These are phyloP conservation scores for Pseudotulostoma volvatum DNA, from an alignment of 495 filamentous ascomycete species.

Conservation along the genomic window DNA sequence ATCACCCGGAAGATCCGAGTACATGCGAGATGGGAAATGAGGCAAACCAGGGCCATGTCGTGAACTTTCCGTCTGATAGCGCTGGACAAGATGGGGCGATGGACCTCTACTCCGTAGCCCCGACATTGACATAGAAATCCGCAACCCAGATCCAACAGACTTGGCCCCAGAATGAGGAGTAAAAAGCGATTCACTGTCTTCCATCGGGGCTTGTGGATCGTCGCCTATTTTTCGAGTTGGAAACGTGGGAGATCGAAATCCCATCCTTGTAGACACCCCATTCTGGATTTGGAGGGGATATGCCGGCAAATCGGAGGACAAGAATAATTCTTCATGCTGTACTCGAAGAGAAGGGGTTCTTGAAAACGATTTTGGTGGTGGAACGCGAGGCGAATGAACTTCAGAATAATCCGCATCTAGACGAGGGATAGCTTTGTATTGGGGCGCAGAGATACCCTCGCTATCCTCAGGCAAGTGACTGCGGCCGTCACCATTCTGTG, in stretches of 20 bases:
- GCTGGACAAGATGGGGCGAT: constrained; percentile 16
- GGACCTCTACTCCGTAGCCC: constrained; percentile 15
- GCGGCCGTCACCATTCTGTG: constrained; percentile 27
- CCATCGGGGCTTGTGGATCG: constrained; percentile 7
- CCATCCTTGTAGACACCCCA: not conserved
- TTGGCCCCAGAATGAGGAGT: not conserved
- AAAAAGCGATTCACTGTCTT: constrained; percentile 15
- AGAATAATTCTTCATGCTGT: not conserved
- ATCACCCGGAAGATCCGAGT: constrained; percentile 18
- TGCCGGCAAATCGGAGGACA: not conserved
- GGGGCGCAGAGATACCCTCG: constrained; percentile 19
- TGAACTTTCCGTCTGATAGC: constrained; percentile 9
- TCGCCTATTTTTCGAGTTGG: constrained; percentile 11
- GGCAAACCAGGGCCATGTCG: constrained; percentile 17
- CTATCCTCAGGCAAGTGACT: constrained; percentile 21
- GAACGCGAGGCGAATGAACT: constrained; percentile 12
- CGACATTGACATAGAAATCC: constrained; percentile 29
- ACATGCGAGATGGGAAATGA: constrained; percentile 17
- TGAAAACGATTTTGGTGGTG: not conserved
- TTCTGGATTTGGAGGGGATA: not conserved
- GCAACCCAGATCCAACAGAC: constrained; percentile 15
- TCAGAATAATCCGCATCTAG: no score
- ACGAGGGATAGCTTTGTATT: no score
- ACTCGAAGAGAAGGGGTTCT: not conserved
- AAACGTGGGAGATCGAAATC: constrained; percentile 9